These are phyloP conservation scores for Colletotrichum orchidophilum DNA, from an alignment of 2,329 filamentous ascomycete species.

Conservation along the genomic window DNA sequence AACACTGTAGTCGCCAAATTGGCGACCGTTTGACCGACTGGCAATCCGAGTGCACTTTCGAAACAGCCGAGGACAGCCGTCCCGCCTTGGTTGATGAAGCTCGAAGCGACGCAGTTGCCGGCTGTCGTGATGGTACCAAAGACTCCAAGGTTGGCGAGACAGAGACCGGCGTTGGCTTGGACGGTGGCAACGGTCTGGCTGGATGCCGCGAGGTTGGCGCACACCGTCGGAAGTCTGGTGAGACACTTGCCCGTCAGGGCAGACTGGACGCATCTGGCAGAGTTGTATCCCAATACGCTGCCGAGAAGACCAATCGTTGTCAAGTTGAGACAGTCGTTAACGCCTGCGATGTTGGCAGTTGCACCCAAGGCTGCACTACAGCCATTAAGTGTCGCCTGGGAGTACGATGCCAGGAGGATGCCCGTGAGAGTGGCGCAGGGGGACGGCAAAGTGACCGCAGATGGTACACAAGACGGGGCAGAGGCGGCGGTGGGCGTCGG, in stretches of 20 bases:
- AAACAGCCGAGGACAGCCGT: constrained; percentile 3
- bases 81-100: background rate
- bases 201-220: background rate
- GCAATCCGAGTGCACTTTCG: background rate
- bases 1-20: background rate
- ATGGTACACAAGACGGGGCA: background rate
- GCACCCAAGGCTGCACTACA: background rate
- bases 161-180: background rate
- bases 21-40: background rate
- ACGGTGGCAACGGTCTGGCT: background rate
- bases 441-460: background rate
- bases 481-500: background rate
- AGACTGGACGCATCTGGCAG: background rate
- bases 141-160: background rate
- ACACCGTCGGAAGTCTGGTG: background rate
- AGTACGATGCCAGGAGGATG: background rate
- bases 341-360: background rate
- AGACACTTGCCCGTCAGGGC: background rate
- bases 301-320: background rate
- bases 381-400: accelerated
- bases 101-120: background rate
- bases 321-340: background rate
- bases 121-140: background rate
- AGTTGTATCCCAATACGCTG: background rate
- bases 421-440: background rate